Evolutionary conservation across 768 basidiomycete genomes (phyloP).

Genomic region (Paxillus rubicundulus): DNA sequence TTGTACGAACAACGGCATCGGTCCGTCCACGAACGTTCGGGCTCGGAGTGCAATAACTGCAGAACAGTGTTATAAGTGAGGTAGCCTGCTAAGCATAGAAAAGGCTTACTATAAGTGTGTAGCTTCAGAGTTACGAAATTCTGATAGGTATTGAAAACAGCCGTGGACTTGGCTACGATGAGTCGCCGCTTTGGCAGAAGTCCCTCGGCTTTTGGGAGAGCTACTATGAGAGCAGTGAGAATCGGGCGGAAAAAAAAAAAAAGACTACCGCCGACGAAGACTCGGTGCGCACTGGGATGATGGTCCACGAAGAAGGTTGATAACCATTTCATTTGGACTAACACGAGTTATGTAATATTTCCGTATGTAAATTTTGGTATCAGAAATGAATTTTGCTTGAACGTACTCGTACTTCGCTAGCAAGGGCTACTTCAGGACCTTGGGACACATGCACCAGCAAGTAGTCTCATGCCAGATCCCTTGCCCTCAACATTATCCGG

Average conservation of each 20-base stretch:
- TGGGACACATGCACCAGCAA: conserved; percentile 21
- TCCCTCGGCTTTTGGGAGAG: conserved; percentile 64
- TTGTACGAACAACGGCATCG: conserved; percentile 86
- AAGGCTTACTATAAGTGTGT: conserved; percentile 36
- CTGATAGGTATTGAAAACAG: conserved; percentile 84
- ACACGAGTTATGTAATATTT: conserved; percentile 27
- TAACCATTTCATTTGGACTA: too few relatives aligned
- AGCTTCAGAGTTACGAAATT: conserved; percentile 73
- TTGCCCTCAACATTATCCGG: conserved; percentile 25
- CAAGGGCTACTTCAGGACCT: conserved; percentile 14
- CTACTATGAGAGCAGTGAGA: conserved; percentile 42
- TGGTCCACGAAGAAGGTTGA: too few relatives aligned
- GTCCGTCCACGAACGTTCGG: conserved; percentile 94
- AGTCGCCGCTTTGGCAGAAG: conserved; percentile 88
- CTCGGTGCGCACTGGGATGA: conserved; percentile 3
- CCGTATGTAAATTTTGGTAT: conserved; percentile 16
- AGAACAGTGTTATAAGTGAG: neutral
- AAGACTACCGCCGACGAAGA: neutral
- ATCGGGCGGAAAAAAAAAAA: neutral
- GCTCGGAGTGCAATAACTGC: conserved; percentile 85
- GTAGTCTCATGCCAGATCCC: conserved; percentile 31
- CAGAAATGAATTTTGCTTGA: conserved; percentile 17
- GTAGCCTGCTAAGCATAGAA: neutral
- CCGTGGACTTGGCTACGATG: conserved; percentile 68
- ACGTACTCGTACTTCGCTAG: conserved; percentile 2